A percentile compares a stretch with the other conserved stretches of the same genome.
Conservation (phyloP, 169 alveolate genomes). For the Theileria equi region DNA sequence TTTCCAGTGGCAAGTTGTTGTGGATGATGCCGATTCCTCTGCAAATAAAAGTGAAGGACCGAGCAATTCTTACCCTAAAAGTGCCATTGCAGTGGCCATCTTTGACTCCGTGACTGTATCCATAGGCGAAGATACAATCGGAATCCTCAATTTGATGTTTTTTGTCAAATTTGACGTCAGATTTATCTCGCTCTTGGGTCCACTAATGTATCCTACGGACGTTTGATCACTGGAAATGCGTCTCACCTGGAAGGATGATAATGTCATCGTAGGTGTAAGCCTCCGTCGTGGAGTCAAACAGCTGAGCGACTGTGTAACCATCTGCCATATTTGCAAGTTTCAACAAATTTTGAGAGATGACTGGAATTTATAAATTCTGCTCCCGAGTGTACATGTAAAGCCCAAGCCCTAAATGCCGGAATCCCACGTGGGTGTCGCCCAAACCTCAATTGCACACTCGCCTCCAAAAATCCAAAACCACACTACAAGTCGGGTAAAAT, state of each 20-base stretch:
- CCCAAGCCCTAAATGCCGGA: too few relatives aligned
- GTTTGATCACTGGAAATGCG: background rate
- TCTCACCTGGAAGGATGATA: conserved; percentile 85
- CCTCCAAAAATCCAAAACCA: too few relatives aligned
- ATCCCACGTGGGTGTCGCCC: too few relatives aligned
- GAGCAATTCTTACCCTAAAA: conserved; percentile 71
- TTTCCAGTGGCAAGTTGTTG: conserved; percentile 82
- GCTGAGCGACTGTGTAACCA: conserved; percentile 72
- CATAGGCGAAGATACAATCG: conserved; percentile 91
- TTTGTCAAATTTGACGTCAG: conserved; percentile 74
- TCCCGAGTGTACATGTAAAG: too few relatives aligned
- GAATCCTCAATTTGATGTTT: conserved; percentile 78
- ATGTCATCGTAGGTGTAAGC: conserved; percentile 87
- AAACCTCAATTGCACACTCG: too few relatives aligned
- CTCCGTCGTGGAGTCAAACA: conserved; percentile 56
- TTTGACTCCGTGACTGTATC: conserved; percentile 91
- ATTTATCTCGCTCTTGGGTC: conserved; percentile 76
- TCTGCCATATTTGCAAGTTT: conserved; percentile 72
- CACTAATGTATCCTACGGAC: conserved; percentile 73
- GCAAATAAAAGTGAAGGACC: conserved; percentile 2
- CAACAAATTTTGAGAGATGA: too few relatives aligned
- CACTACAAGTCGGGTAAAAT: too few relatives aligned
- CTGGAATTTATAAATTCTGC: too few relatives aligned
- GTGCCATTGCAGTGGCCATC: conserved; percentile 91
- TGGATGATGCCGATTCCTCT: conserved; percentile 91